Evolutionary conservation across 2,329 filamentous ascomycete genomes (phyloP).

Genomic region (Aureobasidium sp.): DNA sequence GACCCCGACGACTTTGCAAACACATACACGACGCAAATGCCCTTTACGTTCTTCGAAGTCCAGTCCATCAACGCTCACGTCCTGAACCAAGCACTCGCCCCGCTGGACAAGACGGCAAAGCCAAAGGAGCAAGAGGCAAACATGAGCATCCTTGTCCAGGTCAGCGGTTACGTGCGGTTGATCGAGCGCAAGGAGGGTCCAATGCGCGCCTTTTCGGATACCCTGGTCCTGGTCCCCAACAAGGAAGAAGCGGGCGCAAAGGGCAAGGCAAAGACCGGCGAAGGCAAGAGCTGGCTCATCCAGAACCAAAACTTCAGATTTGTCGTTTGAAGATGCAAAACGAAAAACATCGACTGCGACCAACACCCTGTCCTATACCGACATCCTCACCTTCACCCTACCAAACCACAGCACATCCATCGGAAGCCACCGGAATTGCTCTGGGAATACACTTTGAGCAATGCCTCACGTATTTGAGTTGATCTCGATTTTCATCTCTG

Average conservation of each 20-base stretch:
- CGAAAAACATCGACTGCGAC: neutral
- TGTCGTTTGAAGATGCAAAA: conserved; percentile 26
- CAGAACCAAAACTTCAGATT: conserved; percentile 36
- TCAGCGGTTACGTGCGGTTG: conserved; percentile 64
- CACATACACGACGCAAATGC: conserved; percentile 60
- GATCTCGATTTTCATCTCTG: neutral
- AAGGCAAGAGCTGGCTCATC: conserved; percentile 31
- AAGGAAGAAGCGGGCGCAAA: conserved; percentile 25
- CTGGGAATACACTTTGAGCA: neutral
- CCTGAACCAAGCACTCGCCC: conserved; percentile 55
- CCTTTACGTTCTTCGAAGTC: conserved; percentile 58
- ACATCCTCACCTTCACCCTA: neutral
- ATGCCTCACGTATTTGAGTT: neutral
- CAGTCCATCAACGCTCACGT: conserved; percentile 71
- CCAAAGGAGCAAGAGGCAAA: conserved; percentile 42
- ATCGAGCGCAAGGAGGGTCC: conserved; percentile 50
- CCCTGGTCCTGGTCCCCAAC: conserved; percentile 66
- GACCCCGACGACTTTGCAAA: conserved; percentile 57
- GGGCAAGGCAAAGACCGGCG: conserved; percentile 23
- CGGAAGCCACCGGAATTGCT: neutral
- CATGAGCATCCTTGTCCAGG: conserved; percentile 62
- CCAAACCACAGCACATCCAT: neutral
- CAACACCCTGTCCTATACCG: neutral
- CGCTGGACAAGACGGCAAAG: conserved; percentile 33
- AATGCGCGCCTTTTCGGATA: conserved; percentile 67